These are phyloP conservation scores for Nannochloropsis salina DNA, from an alignment of 108 stramenopile species.

Conservation along the genomic window DNA sequence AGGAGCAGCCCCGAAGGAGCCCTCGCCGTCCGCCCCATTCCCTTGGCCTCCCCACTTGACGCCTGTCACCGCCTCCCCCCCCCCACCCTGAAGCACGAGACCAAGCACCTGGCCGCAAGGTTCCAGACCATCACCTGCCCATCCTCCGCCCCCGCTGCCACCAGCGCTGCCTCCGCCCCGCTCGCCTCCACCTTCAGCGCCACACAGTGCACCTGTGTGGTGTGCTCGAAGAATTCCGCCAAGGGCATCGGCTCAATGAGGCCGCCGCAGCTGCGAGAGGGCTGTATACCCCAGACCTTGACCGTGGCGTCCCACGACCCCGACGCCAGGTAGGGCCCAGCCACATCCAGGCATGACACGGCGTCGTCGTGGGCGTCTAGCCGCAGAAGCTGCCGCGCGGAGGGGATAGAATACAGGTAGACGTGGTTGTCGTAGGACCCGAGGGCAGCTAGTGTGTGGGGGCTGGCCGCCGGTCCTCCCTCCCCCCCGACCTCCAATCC, in stretches of 20 bases:
- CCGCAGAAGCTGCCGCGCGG: constrained; percentile 33
- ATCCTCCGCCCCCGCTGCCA: constrained; percentile 49
- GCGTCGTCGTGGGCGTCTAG: constrained; percentile 40
- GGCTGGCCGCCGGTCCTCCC: too few species aligned
- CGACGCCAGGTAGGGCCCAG: constrained; percentile 42
- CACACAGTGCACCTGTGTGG: constrained; percentile 42
- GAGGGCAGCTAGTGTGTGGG: neutral
- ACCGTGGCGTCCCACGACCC: constrained; percentile 57
- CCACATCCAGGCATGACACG: constrained; percentile 36
- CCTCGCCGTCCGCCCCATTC: constrained; percentile 51
- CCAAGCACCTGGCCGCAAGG: constrained; percentile 7
- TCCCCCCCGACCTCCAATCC: neutral
- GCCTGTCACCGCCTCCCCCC: constrained; percentile 43
- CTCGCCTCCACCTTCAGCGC: constrained; percentile 33
- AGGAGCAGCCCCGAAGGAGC: constrained; percentile 30
- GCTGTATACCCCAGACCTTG: constrained; percentile 37
- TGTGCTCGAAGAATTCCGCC: constrained; percentile 53
- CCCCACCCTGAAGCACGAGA: constrained; percentile 28
- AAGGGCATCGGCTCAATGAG: constrained; percentile 25
- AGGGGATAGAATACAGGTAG: constrained; percentile 36
- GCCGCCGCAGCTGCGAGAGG: neutral
- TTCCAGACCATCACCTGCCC: constrained; percentile 51
- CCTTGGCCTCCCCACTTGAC: constrained; percentile 26
- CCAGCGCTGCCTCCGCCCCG: neutral
- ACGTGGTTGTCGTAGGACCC: constrained; percentile 52